Base-by-base conservation (phyloP, 306 rosid genomes). In the Fagus sylvatica region DNA sequence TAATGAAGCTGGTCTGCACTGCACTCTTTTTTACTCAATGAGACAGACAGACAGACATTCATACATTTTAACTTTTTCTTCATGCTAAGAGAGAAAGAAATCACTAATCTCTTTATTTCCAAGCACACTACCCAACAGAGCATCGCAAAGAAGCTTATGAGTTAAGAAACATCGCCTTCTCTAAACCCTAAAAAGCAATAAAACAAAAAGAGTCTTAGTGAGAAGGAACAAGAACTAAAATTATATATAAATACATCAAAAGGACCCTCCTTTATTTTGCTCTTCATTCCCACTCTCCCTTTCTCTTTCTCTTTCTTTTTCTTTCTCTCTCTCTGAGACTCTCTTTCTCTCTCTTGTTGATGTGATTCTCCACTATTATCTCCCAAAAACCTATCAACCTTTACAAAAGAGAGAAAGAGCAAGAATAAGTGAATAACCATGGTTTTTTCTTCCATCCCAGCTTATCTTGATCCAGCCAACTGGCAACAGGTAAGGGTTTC, bases 381-480 rank as follows among this genome's bases (percentile, higher is more conserved):
- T 83, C 74, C 74, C 76, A 74, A 84, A 73, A 67, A 37, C 84
- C 74, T 78, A 79, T 75, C 84, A 85, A 72, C 84, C 91, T 94
- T 94, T 87, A 80, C 88, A 86, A 90, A 90, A 91, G 91, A 84
- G 78, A 86, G 81, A 86, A 82, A 84, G 65, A 87, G 81, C 55
- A 80, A 74, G 78, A 85, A 22, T 22, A 22, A 22, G 28, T 22
- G 28, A 22, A 22, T 22, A 22, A 81, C 90, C 79, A 94, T 92
- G 98, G 94, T 86, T 80, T 94, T 92, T 85, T 82, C 98, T 57
- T 90, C 98, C 80, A 84, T 90, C 75, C 95, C 97, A 82, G 78
- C 97, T 85, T 90, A 89, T 92, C 88, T 89, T 83, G 98, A 94
- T 88, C 94, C 91, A 69, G 72, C 88, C 91, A 90, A 90, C 80